Evolutionary conservation across 2,329 filamentous ascomycete genomes (phyloP).

Genomic region (Akanthomyces lecanii): DNA sequence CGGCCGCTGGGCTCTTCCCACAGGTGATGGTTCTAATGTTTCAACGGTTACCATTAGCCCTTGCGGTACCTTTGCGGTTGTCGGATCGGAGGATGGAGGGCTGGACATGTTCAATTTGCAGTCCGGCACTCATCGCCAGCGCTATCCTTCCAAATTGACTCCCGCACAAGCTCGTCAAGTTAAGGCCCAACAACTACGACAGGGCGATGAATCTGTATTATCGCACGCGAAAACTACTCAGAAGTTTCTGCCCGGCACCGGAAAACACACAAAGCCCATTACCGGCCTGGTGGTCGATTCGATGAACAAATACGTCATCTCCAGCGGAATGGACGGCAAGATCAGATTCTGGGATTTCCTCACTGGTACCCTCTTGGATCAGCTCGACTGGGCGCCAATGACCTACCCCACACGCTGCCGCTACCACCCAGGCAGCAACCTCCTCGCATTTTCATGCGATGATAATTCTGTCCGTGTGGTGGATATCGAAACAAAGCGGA

Average conservation of each 20-base stretch:
- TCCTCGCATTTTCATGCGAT: slow-evolving; percentile 84
- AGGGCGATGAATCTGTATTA: slow-evolving; percentile 54
- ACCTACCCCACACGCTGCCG: slow-evolving; percentile 70
- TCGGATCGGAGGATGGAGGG: slow-evolving; percentile 77
- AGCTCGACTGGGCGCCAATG: slow-evolving; percentile 78
- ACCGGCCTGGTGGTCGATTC: slow-evolving; percentile 85
- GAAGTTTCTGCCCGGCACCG: slow-evolving; percentile 49
- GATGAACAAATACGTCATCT: slow-evolving; percentile 82
- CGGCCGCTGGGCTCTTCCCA: slow-evolving; percentile 88
- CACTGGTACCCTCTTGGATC: slow-evolving; percentile 72
- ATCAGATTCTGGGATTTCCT: slow-evolving; percentile 97
- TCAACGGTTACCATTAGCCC: slow-evolving; percentile 82
- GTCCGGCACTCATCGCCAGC: slow-evolving; percentile 81
- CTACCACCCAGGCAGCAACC: slow-evolving; percentile 77
- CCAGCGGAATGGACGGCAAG: slow-evolving; percentile 84
- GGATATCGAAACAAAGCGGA: slow-evolving; percentile 83
- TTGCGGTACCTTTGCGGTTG: slow-evolving; percentile 88
- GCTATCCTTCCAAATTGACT: slow-evolving; percentile 76
- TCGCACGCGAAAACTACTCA: slow-evolving; percentile 43
- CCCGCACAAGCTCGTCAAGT: slow-evolving; percentile 74
- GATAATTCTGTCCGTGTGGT: slow-evolving; percentile 85
- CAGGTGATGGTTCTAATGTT: slow-evolving; percentile 77
- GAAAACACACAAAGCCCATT: slow-evolving; percentile 75
- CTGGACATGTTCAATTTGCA: slow-evolving; percentile 98
- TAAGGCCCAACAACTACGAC: slow-evolving; percentile 59